Evolutionary conservation across 2,329 filamentous ascomycete genomes (phyloP), one percentile per base, ranked within the genome.

Genomic region (Neopestalotiopsis clavispora): DNA sequence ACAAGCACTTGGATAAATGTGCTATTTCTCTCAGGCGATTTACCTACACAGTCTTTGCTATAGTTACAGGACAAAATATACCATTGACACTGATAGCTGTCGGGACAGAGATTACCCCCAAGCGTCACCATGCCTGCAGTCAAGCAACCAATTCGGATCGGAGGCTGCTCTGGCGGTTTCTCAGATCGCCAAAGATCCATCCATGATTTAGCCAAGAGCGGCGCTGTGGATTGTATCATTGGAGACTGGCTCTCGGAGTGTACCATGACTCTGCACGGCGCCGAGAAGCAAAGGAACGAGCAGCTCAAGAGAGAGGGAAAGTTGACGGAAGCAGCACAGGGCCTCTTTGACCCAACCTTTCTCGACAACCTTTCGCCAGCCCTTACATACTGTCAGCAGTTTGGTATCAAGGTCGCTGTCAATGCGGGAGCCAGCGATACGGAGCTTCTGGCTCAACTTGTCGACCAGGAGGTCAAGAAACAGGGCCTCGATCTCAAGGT

Each of bases 111-210:
- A n/a, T 4, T 5, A n/a, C 17, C n/a, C 14, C 45, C 42, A 49
- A 52, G 2, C 9, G 17, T 20, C 17, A 52, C 45, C 45, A 52
- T 52, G 60, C 30, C 45, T 52, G 45, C 45, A 52, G 17, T 52
- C 14, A 23, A 52, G 7, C 45, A 52, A 20, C 72, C 76, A 4
- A 72, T 78, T 45, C 74, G 76, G 38, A 75, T 79, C 23, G 77
- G 72, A 4, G 76, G 76, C 4, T 74, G 74, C 62, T 77, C 75
- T 1, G 77, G 77, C 13, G 76, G 75, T 9, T 77, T 78, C 71
- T 73, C 73, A 28, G 72, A 77, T 67, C 72, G 73, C 75, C 79
- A 75, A 76, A 81, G 66, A 63, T 74, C 75, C 68, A 77, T 77
- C 20, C 62, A 58, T 49, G 69, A 71, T 17, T 69, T 77, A 0